Evolutionary conservation across 208 protist species (phyloP).

Genomic region (Crithidia expoeki): DNA sequence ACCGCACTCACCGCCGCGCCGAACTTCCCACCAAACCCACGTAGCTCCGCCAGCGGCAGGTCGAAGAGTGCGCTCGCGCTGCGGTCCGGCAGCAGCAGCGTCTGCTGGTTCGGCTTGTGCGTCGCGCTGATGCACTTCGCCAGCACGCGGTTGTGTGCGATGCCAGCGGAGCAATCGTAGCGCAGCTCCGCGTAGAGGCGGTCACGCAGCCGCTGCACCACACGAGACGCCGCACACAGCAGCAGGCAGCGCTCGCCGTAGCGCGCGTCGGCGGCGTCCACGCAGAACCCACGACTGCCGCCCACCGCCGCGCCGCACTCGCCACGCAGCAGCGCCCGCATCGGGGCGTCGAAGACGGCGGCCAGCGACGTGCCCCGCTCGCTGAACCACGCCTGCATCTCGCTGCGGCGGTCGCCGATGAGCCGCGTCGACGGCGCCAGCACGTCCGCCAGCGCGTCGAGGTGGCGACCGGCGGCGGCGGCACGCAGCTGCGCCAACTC

Average conservation of each 20-base stretch:
- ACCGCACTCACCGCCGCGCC: conserved; percentile 50
- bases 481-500: conserved; percentile 45
- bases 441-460: too few species aligned
- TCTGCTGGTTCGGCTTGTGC: conserved; percentile 90
- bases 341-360: conserved; percentile 56
- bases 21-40: conserved; percentile 86
- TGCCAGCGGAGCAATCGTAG: conserved; percentile 88
- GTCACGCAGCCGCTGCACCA: conserved; percentile 64
- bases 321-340: conserved; percentile 51
- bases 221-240: conserved; percentile 62
- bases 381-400: conserved; percentile 57
- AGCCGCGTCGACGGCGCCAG: conserved; percentile 54
- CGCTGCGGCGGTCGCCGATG: conserved; percentile 51
- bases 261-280: conserved; percentile 22
- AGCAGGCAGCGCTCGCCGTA: conserved; percentile 54
- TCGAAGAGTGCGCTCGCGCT: conserved; percentile 64
- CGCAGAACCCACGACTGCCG: conserved; percentile 43
- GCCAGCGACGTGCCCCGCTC: conserved; percentile 49
- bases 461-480: too few species aligned
- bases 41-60: conserved; percentile 51
- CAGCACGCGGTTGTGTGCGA: conserved; percentile 84
- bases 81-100: conserved; percentile 67
- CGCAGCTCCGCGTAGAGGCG: conserved; percentile 62
- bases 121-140: conserved; percentile 81
- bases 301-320: conserved; percentile 16